Conservation (phyloP, 768 basidiomycete genomes). For the Lentinula boryana region DNA sequence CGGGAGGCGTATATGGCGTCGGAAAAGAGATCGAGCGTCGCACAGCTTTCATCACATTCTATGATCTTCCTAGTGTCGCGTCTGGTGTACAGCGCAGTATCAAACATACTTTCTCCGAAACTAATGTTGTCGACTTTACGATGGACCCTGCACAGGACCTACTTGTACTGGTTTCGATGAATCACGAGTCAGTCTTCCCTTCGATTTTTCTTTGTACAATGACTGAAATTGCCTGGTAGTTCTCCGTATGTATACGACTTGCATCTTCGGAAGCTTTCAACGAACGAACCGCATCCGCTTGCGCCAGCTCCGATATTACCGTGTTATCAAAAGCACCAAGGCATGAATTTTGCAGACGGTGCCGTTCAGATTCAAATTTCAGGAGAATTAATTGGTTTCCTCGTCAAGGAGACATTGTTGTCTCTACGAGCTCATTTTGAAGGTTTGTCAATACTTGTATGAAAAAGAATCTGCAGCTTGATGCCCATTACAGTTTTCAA, state of each 20-base stretch:
- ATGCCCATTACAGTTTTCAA: constrained; percentile 29
- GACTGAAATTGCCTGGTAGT: constrained; percentile 15
- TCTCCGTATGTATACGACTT: constrained; percentile 40
- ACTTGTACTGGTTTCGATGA: constrained; percentile 41
- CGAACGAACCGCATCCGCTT: constrained; percentile 44
- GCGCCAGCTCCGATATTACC: constrained; percentile 32
- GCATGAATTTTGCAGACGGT: constrained; percentile 26
- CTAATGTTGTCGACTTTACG: constrained; percentile 47
- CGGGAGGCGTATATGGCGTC: constrained; percentile 40
- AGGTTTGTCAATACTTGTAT: constrained; percentile 10
- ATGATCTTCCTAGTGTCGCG: constrained; percentile 36
- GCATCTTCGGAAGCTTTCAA: constrained; percentile 43
- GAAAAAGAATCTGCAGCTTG: background rate
- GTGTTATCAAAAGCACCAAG: constrained; percentile 27
- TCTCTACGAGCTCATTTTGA: constrained; percentile 37
- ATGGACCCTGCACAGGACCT: constrained; percentile 54
- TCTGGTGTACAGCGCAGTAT: constrained; percentile 27
- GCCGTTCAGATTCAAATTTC: constrained; percentile 41
- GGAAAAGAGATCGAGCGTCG: constrained; percentile 33
- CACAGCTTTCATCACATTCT: constrained; percentile 28
- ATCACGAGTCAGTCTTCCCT: constrained; percentile 25
- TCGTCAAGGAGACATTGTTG: constrained; percentile 41
- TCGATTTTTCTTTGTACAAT: background rate
- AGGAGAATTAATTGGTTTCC: constrained; percentile 40
- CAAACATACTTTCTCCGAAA: constrained; percentile 36